Evolutionary conservation across 305 asterid species (phyloP), one percentile per base, ranked within the genome.

Genomic region (Euphrasia arctica): DNA sequence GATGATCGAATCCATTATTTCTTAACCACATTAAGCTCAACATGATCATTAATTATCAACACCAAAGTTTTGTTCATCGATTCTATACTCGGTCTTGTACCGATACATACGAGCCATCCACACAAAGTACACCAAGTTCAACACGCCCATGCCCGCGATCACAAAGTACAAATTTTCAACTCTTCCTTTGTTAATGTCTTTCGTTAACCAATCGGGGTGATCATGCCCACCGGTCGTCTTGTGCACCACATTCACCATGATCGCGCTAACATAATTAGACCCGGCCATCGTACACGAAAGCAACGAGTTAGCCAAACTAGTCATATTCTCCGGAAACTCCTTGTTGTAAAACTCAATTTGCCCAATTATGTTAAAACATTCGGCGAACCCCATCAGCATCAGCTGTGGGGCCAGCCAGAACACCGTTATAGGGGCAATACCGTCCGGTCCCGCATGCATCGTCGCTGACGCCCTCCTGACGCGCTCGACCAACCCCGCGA

Each of bases 321-420:
- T 79, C 96, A 92, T 84, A 50, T 72, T 83, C 48, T 87, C 95
- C 0, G 98, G 98, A 22, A 90, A 90, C 74, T 92, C 98, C 70
- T 79, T 87, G 67, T 90, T 85, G 43, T 81, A 90, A n/a, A 92
- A 83, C 74, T 92, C 97, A 1, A 90, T 84, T 39, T 92, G 98
- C 0, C 94, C 98, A 5, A 92, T 77, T 0, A 84, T 81, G 32
- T 84, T 87, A 12, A 90, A 87, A 2, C 96, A 96, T 62, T 89
- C 97, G 0, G 94, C 84, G 5, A 92, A 87, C 3, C 98, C 98
- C 97, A 92, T 87, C 14, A 92, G 77, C 3, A 92, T 79, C 27
- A 92, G 70, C 42, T 92, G 98, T 0, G 98, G 98, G 42, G 96
- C 88, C 4, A 92, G 76, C 96, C 96, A 89, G 63, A 92, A 63